Evolutionary conservation across 2,329 filamentous ascomycete genomes (phyloP), one percentile per base, ranked within the genome.

Genomic region (Alternaria sp.): DNA sequence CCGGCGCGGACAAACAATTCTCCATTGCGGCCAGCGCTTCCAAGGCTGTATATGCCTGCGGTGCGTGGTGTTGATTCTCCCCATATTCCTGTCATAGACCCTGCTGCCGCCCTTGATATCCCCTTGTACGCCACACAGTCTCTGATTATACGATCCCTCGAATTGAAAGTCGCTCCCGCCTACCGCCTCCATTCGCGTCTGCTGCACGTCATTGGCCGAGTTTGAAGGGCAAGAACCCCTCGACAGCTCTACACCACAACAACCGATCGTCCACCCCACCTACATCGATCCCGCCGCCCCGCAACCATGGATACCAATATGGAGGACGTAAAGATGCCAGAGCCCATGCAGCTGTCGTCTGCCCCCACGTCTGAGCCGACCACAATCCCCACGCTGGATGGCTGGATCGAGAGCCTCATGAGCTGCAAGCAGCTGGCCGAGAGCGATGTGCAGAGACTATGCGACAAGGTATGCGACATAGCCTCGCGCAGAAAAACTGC

Each of bases 401-500:
- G 94, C 77, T 99, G 95, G 95, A 98, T 99, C 79, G 94, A 97
- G 86, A 94, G 87, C 84, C 86, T 99, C 82, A 98, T 99, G 94
- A 89, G 83, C 78, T 99, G 95, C 91, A 99, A 99, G 85, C 95
- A 98, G 86, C 86, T 99, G 81, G 89, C 92, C 63, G 95, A 99
- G 84, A 86, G 88, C 68, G 95, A 99, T 79, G 95, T 99, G 65
- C 93, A 96, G 84, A 90, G 94, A 80, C 88, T 99, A 77, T 99
- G 95, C 85, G 95, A 98, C 80, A 96, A 97, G 90, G 94, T 96
- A 72, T 58, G 71, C 62, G 63, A 51, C 41, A 52, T 24, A 41
- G 28, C 43, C 46, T 39, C 24, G 38, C 48, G 43, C 32, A 18
- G 22, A 32, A 41, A 47, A 44, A 30, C n/a, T 7, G 22, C n/a